phyloP scores from a whole-genome alignment of 495 filamentous ascomycete genomes.

The Achaetomiella virescens region DNA sequence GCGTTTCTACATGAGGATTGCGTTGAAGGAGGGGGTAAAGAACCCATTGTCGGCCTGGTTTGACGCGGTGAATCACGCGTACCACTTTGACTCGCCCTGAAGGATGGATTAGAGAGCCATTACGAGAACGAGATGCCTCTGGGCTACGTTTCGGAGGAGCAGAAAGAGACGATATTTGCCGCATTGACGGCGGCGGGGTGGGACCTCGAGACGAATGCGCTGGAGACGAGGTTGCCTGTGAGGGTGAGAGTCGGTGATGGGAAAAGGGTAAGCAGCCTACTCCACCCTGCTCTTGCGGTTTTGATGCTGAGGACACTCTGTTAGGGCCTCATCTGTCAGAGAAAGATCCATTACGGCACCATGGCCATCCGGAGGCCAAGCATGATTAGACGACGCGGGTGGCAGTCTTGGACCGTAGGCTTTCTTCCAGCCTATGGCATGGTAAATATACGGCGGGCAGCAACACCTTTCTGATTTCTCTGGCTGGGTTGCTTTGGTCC shows the following conservation, averaged over 20 bases:
- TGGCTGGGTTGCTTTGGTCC: no score
- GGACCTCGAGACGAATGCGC: conserved; percentile 38
- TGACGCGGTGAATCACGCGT: conserved; percentile 59
- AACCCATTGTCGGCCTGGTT: conserved; percentile 66
- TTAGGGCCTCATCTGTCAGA: conserved; percentile 18
- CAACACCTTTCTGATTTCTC: no score
- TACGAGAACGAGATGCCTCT: conserved; percentile 33
- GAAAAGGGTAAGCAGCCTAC: conserved; percentile 30
- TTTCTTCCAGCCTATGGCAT: not conserved
- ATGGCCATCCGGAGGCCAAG: conserved; percentile 17
- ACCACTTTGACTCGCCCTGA: conserved; percentile 32
- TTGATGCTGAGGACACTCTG: not conserved
- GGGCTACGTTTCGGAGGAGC: conserved; percentile 31
- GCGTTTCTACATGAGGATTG: conserved; percentile 48
- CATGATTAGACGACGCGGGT: conserved; percentile 13
- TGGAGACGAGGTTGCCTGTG: conserved; percentile 38
- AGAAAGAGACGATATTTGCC: conserved; percentile 28
- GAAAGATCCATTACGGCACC: conserved; percentile 20
- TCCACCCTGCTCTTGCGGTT: no score
- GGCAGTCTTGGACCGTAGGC: not conserved
- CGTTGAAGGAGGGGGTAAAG: conserved; percentile 55
- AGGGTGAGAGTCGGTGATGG: conserved; percentile 25
- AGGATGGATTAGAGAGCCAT: conserved; percentile 28
- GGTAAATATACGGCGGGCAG: no score
- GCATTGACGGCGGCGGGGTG: conserved; percentile 35